Conservation (phyloP, 2,329 filamentous ascomycete species). For the Ambrosiella cleistominuta region DNA sequence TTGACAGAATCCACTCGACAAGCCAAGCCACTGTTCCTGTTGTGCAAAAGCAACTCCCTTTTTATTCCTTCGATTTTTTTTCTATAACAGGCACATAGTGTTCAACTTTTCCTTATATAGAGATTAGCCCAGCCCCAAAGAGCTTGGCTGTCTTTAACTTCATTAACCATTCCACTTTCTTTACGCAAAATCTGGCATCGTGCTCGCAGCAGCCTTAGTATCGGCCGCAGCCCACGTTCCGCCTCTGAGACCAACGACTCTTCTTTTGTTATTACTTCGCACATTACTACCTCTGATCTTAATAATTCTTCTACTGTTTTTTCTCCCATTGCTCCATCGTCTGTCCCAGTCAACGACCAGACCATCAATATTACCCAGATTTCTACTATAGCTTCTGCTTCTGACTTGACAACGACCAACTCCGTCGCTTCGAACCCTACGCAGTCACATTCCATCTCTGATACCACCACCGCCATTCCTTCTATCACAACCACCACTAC, state of each 20-base stretch:
- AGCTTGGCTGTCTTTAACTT: conserved; percentile 3
- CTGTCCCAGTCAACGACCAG: not conserved
- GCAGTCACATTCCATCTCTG: not conserved
- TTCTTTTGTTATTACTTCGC: not conserved
- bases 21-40: not conserved
- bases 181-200: conserved; percentile 7
- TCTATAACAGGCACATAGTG: conserved; percentile 1
- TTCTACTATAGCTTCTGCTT: not conserved
- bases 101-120: conserved; percentile 9
- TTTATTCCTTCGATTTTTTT: conserved; percentile 3
- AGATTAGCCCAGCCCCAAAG: not conserved
- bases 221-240: conserved; percentile 3
- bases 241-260: conserved; percentile 1
- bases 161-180: conserved; percentile 6
- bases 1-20: not conserved
- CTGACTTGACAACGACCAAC: not conserved
- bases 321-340: not conserved
- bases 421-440: not conserved
- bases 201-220: conserved; percentile 3
- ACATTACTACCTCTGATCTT: conserved; percentile 2
- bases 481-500: not conserved
- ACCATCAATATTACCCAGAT: not conserved
- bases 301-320: not conserved
- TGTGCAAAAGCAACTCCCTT: conserved; percentile 1
- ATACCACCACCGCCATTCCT: not conserved